Evolutionary conservation across 202 grass and related monocot species (phyloP).

Genomic region (Sporobolus alterniflorus): DNA sequence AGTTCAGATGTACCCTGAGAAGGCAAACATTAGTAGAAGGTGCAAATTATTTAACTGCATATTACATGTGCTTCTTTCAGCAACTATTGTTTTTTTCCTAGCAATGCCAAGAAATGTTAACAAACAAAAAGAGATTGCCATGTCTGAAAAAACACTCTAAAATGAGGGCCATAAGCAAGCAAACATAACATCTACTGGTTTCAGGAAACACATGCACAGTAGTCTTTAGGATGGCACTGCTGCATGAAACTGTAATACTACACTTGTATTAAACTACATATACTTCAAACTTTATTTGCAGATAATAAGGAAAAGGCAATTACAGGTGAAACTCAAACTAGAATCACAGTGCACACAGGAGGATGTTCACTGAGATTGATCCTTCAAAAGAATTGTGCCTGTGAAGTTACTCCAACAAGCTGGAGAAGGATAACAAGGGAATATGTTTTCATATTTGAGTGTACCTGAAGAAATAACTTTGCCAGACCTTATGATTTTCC

Average conservation of each 20-base stretch:
- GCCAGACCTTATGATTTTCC: background rate
- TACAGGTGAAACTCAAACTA: background rate
- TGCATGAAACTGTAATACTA: background rate
- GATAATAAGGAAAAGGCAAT: background rate
- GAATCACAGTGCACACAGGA: background rate
- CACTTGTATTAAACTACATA: background rate
- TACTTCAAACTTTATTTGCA: background rate
- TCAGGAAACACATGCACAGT: background rate
- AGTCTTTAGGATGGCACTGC: background rate
- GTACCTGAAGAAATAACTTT: background rate
- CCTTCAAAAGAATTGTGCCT: background rate
- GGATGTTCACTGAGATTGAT: background rate
- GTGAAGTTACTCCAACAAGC: background rate
- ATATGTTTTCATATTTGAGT: background rate
- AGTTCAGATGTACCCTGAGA: background rate
- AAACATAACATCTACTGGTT: background rate
- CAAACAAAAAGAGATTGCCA: background rate
- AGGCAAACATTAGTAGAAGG: background rate
- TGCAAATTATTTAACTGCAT: background rate
- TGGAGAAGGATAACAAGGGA: no score
- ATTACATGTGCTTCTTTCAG: background rate
- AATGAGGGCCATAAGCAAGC: constrained; percentile 2
- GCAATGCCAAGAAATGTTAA: background rate
- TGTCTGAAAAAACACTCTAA: background rate
- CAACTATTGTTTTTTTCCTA: background rate